Conservation (phyloP, 2,329 filamentous ascomycete species). For the Aspergillus phoenicis region DNA sequence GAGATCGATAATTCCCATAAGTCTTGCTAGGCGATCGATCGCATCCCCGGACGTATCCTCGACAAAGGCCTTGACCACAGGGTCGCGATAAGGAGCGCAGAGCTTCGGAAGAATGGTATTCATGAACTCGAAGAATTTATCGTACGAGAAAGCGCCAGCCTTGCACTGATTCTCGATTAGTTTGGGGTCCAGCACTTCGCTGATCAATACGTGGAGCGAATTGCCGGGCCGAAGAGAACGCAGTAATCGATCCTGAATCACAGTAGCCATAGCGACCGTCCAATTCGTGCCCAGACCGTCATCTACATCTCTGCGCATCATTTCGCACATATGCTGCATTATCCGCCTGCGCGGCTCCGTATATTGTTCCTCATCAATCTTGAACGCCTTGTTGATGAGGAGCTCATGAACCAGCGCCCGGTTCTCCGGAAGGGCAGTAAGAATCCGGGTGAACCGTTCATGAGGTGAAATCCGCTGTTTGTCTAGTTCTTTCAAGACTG, state of each 20-base stretch:
- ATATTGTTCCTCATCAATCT: slow-evolving; percentile 56
- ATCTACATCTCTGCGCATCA: slow-evolving; percentile 61
- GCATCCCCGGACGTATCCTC: slow-evolving; percentile 57
- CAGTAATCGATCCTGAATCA: slow-evolving; percentile 63
- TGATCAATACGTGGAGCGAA: slow-evolving; percentile 63
- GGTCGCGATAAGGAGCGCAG: slow-evolving; percentile 66
- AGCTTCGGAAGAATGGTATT: slow-evolving; percentile 64
- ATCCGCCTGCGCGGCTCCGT: slow-evolving; percentile 57
- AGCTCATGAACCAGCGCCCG: slow-evolving; percentile 65
- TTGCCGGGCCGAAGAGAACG: slow-evolving; percentile 62
- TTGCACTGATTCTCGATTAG: slow-evolving; percentile 60
- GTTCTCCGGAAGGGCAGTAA: slow-evolving; percentile 64
- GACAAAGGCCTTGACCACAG: slow-evolving; percentile 58
- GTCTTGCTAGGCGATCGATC: slow-evolving; percentile 63
- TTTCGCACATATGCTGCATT: slow-evolving; percentile 61
- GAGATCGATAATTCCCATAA: slow-evolving; percentile 65
- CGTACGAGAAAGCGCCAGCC: slow-evolving; percentile 64
- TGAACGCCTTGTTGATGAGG: slow-evolving; percentile 65
- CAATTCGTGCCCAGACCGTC: slow-evolving; percentile 58
- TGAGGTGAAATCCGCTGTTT: slow-evolving; percentile 39
- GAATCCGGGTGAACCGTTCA: slow-evolving; percentile 53
- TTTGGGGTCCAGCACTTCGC: slow-evolving; percentile 62
- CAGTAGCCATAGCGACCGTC: slow-evolving; percentile 68
- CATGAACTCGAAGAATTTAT: slow-evolving; percentile 66
- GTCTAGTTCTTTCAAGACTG: slow-evolving; percentile 39